A percentile compares a stretch with the other conserved stretches of the same genome.
Conservation (phyloP, 176 grass and related monocot species). For the Chrysopogon serrulatus region DNA sequence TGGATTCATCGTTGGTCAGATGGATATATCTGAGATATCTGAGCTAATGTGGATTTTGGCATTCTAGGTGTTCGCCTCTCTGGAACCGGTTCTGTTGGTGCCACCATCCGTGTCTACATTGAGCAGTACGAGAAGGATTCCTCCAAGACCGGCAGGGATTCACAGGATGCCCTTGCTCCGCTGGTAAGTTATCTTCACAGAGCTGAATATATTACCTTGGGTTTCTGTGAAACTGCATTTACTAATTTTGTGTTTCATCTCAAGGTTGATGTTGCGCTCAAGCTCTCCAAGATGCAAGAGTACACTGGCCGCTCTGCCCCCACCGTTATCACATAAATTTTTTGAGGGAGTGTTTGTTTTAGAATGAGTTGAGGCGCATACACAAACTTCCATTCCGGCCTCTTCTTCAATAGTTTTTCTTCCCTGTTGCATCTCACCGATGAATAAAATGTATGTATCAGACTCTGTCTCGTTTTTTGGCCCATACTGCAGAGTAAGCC, state of each 20-base stretch:
- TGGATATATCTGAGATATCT: background rate
- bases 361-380: slow-evolving; percentile 13
- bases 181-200: slow-evolving; percentile 39
- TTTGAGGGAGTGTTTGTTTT: background rate
- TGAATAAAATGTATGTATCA: slow-evolving; percentile 43
- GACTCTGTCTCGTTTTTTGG: slow-evolving; percentile 11
- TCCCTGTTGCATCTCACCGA: background rate
- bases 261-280: slow-evolving; percentile 85
- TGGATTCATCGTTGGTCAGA: background rate
- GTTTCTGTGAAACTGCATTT: background rate
- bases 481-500: background rate
- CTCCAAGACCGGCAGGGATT: slow-evolving; percentile 78
- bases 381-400: background rate
- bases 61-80: slow-evolving; percentile 89
- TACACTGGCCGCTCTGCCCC: slow-evolving; percentile 86
- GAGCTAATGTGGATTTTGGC: slow-evolving; percentile 19
- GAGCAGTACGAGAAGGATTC: slow-evolving; percentile 93
- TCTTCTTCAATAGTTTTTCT: slow-evolving; percentile 27
- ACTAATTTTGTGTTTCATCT: background rate
- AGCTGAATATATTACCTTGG: background rate
- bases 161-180: slow-evolving; percentile 83
- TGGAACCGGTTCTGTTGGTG: slow-evolving; percentile 89
- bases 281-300: slow-evolving; percentile 81
- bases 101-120: slow-evolving; percentile 92
- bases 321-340: slow-evolving; percentile 86